Evolutionary conservation across 2,329 filamentous ascomycete genomes (phyloP), one percentile per base, ranked within the genome.

Genomic region (Fusarium foetens): DNA sequence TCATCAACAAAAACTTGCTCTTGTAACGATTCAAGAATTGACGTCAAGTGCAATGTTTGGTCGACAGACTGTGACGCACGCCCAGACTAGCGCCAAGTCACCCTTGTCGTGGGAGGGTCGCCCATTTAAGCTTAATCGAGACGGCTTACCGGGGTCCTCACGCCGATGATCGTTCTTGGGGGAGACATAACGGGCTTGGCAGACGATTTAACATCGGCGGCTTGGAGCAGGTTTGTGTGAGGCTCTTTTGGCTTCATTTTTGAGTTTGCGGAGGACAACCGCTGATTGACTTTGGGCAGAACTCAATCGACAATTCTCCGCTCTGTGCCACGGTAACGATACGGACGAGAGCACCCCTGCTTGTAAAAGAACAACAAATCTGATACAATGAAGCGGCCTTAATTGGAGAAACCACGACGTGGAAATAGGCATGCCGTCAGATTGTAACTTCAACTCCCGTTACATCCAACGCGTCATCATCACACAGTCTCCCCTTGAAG

Each of bases 91-190:
- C 41, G 68, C 69, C 69, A 71, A 71, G 69, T 27, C 36, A 46
- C 6, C 58, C 51, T 58, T 54, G 59, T 72, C 55, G 46, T 53
- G 55, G 41, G 60, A 63, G 69, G 46, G 59, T 49, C 62, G 36
- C 35, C 39, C 31, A 73, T 67, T 72, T 73, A 73, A 64, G 70
- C 70, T 72, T 73, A 72, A 64, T 55, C 42, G 27, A 60, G 29
- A 43, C n/a, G 46, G 61, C 45, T 55, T 52, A 33, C 48, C 31
- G n/a, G 64, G 66, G 35, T 57, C 19, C 39, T 25, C 16, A 8
- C 19, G 33, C 16, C 53, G 58, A 49, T 51, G 41, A 69, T 68
- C 48, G 41, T 31, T 59, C n/a, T 41, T 41, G 27, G 27, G 10
- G 43, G 19, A 39, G 23, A n/a, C 49, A 53, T 57, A 13, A 14